These are phyloP conservation scores for Escovopsis sp. DNA, from an alignment of 2,329 filamentous ascomycete species.

Conservation along the genomic window DNA sequence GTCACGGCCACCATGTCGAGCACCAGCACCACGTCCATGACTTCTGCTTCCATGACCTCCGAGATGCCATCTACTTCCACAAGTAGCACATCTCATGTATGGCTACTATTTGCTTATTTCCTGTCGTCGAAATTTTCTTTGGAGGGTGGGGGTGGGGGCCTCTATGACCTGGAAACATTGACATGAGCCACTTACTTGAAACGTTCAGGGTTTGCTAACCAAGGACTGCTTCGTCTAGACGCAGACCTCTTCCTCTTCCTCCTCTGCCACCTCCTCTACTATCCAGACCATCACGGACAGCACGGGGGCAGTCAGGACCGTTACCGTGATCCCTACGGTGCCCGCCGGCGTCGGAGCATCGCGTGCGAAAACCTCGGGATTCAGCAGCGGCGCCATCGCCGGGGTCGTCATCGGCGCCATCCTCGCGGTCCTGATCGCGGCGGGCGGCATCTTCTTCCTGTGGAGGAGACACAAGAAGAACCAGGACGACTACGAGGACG, in stretches of 20 bases:
- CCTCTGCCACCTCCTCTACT: slow-evolving; percentile 10
- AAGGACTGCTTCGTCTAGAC: too few relatives aligned
- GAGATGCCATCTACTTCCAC: slow-evolving; percentile 7
- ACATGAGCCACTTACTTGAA: too few relatives aligned
- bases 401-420: slow-evolving; percentile 39
- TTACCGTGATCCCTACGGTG: slow-evolving; percentile 31
- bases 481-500: slow-evolving; percentile 26
- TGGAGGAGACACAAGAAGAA: slow-evolving; percentile 30
- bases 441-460: slow-evolving; percentile 24
- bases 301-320: slow-evolving; percentile 36
- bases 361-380: slow-evolving; percentile 10
- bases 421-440: slow-evolving; percentile 24
- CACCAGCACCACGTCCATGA: slow-evolving; percentile 4
- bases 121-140: slow-evolving; percentile 1
- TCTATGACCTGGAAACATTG: too few relatives aligned
- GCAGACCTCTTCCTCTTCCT: too few relatives aligned
- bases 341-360: slow-evolving; percentile 9
- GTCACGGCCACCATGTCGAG: slow-evolving; percentile 13
- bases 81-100: slow-evolving; percentile 24
- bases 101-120: slow-evolving; percentile 10
- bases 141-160: slow-evolving; percentile 1
- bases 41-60: slow-evolving; percentile 10
- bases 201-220: too few relatives aligned
- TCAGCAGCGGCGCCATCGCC: slow-evolving; percentile 32
- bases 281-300: slow-evolving; percentile 37